phyloP scores from a whole-genome alignment of 2,329 filamentous ascomycete species.

The Esteya vermicola region DNA sequence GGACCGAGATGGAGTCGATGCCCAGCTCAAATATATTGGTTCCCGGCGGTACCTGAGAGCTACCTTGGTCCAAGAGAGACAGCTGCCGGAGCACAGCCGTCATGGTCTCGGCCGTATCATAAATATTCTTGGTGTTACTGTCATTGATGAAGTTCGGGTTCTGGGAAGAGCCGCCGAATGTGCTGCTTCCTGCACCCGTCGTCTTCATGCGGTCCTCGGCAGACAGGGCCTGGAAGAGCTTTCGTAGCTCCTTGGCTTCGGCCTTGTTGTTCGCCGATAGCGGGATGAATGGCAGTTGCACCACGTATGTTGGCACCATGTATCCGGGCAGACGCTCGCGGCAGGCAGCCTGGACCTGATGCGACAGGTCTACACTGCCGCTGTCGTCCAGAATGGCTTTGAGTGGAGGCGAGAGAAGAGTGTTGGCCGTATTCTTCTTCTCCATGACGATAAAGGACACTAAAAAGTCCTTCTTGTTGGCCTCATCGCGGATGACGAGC shows the following conservation, averaged over 20 bases:
- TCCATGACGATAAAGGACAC: constrained; percentile 53
- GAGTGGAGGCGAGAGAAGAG: constrained; percentile 4
- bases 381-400: constrained; percentile 17
- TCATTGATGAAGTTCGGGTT: too few relatives aligned
- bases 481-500: constrained; percentile 55
- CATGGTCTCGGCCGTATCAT: background rate
- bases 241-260: constrained; percentile 55
- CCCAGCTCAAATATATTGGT: constrained; percentile 76
- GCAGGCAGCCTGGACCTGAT: constrained; percentile 46
- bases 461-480: constrained; percentile 67
- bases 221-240: constrained; percentile 48
- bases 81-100: constrained; percentile 35
- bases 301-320: constrained; percentile 80
- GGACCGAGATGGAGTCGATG: constrained; percentile 74
- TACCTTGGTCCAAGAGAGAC: constrained; percentile 25
- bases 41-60: constrained; percentile 30
- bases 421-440: background rate
- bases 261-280: constrained; percentile 84
- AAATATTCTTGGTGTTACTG: too few relatives aligned
- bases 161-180: too few relatives aligned
- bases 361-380: constrained; percentile 25
- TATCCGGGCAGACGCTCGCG: constrained; percentile 59
- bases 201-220: constrained; percentile 48
- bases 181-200: constrained; percentile 31
- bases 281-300: constrained; percentile 58